Base-by-base conservation (phyloP, 345 rosid species). In the Cochlearia excelsa region DNA sequence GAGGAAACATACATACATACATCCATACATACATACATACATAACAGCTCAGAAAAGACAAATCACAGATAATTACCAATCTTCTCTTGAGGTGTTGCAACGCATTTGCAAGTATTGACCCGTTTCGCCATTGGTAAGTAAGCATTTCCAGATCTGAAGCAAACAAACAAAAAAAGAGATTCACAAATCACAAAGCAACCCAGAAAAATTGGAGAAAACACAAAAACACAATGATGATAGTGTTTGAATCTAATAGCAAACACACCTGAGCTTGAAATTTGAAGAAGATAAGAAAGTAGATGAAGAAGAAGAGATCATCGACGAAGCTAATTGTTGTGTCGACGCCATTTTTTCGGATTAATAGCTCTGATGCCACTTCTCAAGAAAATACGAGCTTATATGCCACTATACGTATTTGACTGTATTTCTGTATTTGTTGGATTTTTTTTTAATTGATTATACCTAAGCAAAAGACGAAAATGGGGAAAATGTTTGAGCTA, bases 1-100 rank as follows among this genome's bases (percentile, higher is more conserved):
- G 37, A 50, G 26, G 42, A 30, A 40, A 2, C 1, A 1, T 9
- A 40, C 29, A n/a, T 4, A 31, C 42, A 29, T 30, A 26, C 51
- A 37, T 34, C 37, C 6, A 34, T 3, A 3, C 6, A 34, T 34
- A 3, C 37, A 34, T 6, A 3, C 31, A 60, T 3, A 45, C 3
- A 9, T 31, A 48, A 41, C 66, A 43, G 23, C 64, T 38, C 4
- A 54, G 40, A n/a, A 1, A 9, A 42, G 4, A 48, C n/a, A 5
- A 7, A 52, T 23, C 34, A 30, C 10, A 38, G 54, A 47, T 30
- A 23, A 26, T 8, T 65, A 71, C 75, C 75, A 0, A 59, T 65
- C 61, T 65, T 65, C 0, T 71, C 75, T 53, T 71, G 75, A n/a
- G 70, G 75, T 1, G 75, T 65, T 4, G 66, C 71, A 16, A 59